These are phyloP conservation scores for Leccinum pellstonianum DNA, from an alignment of 768 basidiomycete species.

Conservation along the genomic window DNA sequence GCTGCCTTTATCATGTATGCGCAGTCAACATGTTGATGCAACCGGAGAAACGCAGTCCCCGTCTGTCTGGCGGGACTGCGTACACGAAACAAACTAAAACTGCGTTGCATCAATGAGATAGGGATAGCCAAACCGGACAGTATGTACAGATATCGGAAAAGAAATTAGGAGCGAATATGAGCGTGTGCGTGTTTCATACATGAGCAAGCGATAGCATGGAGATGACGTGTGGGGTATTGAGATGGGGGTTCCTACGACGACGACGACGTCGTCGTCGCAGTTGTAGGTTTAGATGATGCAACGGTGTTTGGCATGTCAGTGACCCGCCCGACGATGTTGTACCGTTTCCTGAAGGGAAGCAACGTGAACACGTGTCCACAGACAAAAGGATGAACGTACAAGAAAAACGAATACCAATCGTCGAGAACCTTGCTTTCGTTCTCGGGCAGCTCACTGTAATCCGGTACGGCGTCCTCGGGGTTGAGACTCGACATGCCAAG, in stretches of 20 bases:
- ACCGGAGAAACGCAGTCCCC: neutral
- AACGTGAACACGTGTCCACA: neutral
- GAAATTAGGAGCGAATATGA: neutral
- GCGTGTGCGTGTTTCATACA: neutral
- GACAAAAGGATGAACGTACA: conserved; percentile 46
- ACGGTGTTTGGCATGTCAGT: conserved; percentile 47
- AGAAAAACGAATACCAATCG: conserved; percentile 88
- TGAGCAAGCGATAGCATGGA: neutral
- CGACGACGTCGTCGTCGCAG: neutral
- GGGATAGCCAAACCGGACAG: neutral
- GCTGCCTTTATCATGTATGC: neutral
- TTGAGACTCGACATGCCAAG: conserved; percentile 90
- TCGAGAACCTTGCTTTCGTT: conserved; percentile 77
- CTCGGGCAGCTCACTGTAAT: conserved; percentile 74
- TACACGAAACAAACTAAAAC: neutral
- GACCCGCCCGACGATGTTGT: conserved; percentile 83
- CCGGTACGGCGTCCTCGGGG: conserved; percentile 79
- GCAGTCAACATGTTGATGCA: neutral
- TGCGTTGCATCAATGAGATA: neutral
- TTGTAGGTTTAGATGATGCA: conserved; percentile 8
- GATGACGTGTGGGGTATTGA: neutral
- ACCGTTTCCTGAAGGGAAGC: conserved; percentile 61
- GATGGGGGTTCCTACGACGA: neutral
- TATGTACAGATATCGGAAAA: neutral
- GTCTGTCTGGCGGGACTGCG: neutral